These are phyloP conservation scores for Wickerhamiella sorbophila DNA, from an alignment of 805 yeast genomes.

Conservation along the genomic window DNA sequence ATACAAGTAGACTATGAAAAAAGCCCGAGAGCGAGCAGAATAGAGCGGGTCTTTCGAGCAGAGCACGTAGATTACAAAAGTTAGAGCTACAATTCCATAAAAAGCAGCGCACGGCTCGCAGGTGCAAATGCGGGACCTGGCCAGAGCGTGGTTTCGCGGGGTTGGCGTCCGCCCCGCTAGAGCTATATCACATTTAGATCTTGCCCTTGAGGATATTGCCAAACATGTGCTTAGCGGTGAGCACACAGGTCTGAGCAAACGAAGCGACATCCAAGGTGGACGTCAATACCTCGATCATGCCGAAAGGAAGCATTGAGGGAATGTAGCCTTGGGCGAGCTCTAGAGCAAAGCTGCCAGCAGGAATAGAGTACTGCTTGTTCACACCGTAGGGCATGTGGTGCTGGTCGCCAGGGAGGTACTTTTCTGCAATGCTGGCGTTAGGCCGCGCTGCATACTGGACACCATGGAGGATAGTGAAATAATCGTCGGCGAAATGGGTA, in stretches of 20 bases:
- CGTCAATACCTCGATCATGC: constrained; percentile 63
- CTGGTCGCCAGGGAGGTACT: constrained; percentile 76
- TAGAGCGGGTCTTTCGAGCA: too few relatives aligned
- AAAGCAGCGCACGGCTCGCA: too few relatives aligned
- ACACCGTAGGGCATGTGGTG: constrained; percentile 65
- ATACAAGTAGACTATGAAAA: neutral
- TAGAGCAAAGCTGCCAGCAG: constrained; percentile 67
- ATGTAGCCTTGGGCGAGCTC: constrained; percentile 99
- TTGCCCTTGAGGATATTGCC: constrained; percentile 56
- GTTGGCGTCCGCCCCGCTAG: too few relatives aligned
- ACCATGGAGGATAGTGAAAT: constrained; percentile 80
- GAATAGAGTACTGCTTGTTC: constrained; percentile 78
- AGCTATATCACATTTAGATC: constrained; percentile 40
- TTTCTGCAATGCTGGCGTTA: constrained; percentile 45
- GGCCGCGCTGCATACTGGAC: constrained; percentile 61
- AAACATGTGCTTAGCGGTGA: constrained; percentile 69
- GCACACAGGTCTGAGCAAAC: constrained; percentile 49
- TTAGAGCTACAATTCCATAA: too few relatives aligned
- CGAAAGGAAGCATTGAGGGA: constrained; percentile 95
- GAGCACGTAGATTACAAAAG: too few relatives aligned
- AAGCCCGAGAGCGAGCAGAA: too few relatives aligned
- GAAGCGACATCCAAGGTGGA: constrained; percentile 71
- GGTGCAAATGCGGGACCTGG: too few relatives aligned
- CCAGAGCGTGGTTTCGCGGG: too few relatives aligned
- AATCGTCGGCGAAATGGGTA: constrained; percentile 93